Conservation (phyloP, 805 yeast genomes). For the Kazachstania bromeliacearum region DNA sequence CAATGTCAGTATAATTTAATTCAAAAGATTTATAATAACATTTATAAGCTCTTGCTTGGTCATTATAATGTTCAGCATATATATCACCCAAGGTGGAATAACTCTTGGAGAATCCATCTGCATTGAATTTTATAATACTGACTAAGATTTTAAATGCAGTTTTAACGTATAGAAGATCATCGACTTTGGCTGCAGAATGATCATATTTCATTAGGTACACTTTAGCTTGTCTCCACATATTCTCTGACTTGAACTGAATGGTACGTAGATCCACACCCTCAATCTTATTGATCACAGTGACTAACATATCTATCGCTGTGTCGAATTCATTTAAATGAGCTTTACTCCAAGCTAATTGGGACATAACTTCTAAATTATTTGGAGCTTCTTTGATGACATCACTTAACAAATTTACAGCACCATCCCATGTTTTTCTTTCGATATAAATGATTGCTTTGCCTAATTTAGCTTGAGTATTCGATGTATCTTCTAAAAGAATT, state of each 20-base stretch:
- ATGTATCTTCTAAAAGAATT: constrained; percentile 39
- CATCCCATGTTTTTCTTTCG: constrained; percentile 48
- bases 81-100: constrained; percentile 73
- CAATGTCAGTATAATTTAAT: constrained; percentile 63
- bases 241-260: constrained; percentile 47
- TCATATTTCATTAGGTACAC: constrained; percentile 38
- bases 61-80: constrained; percentile 51
- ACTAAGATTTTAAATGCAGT: constrained; percentile 51
- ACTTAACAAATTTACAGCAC: constrained; percentile 46
- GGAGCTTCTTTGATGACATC: constrained; percentile 43
- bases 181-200: constrained; percentile 5
- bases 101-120: constrained; percentile 63
- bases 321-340: constrained; percentile 45
- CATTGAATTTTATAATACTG: constrained; percentile 51
- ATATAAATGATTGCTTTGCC: constrained; percentile 76
- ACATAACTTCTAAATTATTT: constrained; percentile 47
- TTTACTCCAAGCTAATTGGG: constrained; percentile 74
- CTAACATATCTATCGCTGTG: constrained; percentile 31
- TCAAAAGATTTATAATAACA: constrained; percentile 89
- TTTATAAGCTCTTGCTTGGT: constrained; percentile 61
- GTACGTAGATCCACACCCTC: constrained; percentile 45
- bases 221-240: constrained; percentile 67
- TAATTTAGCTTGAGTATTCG: constrained; percentile 52
- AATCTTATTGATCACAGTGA: constrained; percentile 24
- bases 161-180: constrained; percentile 27